Conservation (phyloP, 2,329 filamentous ascomycete species). For the Aspergillus quadricinctus region DNA sequence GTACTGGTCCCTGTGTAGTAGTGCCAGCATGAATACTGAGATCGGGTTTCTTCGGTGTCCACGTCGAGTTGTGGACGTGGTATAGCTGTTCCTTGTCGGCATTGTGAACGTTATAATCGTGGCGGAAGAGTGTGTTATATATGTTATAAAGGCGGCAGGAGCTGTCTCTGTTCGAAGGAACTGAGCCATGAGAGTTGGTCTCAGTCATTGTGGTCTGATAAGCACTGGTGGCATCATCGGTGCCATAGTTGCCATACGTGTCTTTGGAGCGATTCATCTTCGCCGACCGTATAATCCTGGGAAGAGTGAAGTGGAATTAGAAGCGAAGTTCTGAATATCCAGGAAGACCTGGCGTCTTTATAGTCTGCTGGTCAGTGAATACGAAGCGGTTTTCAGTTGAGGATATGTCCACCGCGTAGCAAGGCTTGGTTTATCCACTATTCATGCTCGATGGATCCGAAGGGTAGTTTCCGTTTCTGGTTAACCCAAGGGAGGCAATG, state of each 20-base stretch:
- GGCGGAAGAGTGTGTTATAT: slow-evolving; percentile 17
- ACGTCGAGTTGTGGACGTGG: slow-evolving; percentile 25
- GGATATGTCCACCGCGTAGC: neutral
- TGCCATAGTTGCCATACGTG: neutral
- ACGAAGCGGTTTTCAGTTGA: neutral
- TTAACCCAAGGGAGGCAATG: neutral
- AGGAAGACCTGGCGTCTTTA: slow-evolving; percentile 1
- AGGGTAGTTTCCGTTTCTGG: neutral
- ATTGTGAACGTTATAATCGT: slow-evolving; percentile 21
- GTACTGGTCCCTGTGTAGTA: slow-evolving; percentile 22
- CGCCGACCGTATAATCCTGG: neutral
- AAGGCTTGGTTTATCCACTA: neutral
- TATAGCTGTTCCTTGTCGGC: slow-evolving; percentile 16
- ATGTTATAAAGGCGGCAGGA: slow-evolving; percentile 19
- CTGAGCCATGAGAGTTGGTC: neutral
- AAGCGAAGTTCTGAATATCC: neutral
- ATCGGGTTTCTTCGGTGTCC: slow-evolving; percentile 30
- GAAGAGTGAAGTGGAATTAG: neutral
- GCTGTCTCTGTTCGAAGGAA: neutral
- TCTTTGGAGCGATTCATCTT: neutral
- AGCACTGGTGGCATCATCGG: neutral
- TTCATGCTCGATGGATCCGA: neutral
- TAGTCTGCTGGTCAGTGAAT: neutral
- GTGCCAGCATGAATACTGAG: slow-evolving; percentile 29
- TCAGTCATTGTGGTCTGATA: neutral